phyloP scores from a whole-genome alignment of 83 land plant genomes.

The Picea abies region DNA sequence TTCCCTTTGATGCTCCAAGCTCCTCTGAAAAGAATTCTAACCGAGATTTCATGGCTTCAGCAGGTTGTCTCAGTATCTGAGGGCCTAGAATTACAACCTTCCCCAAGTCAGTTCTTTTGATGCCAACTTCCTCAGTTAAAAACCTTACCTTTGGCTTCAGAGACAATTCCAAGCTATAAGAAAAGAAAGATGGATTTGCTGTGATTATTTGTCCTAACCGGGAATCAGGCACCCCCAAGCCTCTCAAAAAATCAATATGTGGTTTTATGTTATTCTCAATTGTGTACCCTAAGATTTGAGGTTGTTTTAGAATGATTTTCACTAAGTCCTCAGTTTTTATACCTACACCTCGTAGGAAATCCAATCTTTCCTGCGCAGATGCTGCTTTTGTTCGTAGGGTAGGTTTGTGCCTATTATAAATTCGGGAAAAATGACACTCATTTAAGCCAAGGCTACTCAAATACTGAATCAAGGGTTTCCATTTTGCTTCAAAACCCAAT shows the following conservation, averaged over 20 bases:
- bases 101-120: conserved; percentile 51
- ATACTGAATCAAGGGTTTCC: conserved; percentile 76
- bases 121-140: conserved; percentile 79
- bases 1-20: conserved; percentile 67
- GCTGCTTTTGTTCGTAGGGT: conserved; percentile 60
- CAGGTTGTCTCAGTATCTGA: conserved; percentile 73
- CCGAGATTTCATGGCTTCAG: conserved; percentile 70
- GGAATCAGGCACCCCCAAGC: conserved; percentile 71
- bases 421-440: conserved; percentile 59
- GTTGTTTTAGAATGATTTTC: conserved; percentile 76
- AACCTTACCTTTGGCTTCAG: conserved; percentile 77
- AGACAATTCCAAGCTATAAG: conserved; percentile 78
- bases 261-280: conserved; percentile 74
- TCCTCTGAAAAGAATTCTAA: conserved; percentile 65
- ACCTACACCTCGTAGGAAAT: conserved; percentile 62
- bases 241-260: conserved; percentile 63
- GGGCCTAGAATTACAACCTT: conserved; percentile 83
- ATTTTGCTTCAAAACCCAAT: conserved; percentile 55
- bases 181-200: conserved; percentile 76
- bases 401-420: conserved; percentile 77
- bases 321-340: conserved; percentile 62
- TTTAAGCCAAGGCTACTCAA: conserved; percentile 65
- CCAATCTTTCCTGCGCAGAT: conserved; percentile 69
- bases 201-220: conserved; percentile 71
- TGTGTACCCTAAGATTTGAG: conserved; percentile 83